These are phyloP conservation scores for Ustilago cynodontis DNA, from an alignment of 1,284 basidiomycete species.

Conservation along the genomic window DNA sequence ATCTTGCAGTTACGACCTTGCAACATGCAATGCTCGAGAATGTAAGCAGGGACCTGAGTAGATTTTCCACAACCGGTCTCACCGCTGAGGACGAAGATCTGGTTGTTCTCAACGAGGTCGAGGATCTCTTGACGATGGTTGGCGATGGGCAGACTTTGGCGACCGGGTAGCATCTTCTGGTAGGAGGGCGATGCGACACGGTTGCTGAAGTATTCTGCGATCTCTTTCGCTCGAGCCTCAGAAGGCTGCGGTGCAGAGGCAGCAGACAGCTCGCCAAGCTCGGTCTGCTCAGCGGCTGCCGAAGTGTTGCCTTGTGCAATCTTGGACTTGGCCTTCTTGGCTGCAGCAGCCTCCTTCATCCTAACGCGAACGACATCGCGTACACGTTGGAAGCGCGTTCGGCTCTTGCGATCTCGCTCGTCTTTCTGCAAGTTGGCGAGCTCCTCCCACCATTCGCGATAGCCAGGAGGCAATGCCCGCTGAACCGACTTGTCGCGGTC, in stretches of 20 bases:
- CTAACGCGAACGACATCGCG: conserved; percentile 77
- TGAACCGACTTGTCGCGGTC: conserved; percentile 67
- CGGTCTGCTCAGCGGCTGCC: conserved; percentile 35
- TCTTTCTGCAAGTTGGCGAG: conserved; percentile 78
- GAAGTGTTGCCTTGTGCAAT: conserved; percentile 4
- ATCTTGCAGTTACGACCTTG: conserved; percentile 89
- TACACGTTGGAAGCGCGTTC: conserved; percentile 73
- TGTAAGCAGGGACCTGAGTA: conserved; percentile 94
- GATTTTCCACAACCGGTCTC: conserved; percentile 99
- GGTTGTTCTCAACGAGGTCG: conserved; percentile 79
- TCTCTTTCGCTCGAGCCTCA: conserved; percentile 43
- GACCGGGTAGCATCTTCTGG: conserved; percentile 85
- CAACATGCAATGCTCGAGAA: conserved; percentile 89
- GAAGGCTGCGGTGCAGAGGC: conserved; percentile 43
- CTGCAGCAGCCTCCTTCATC: conserved; percentile 69
- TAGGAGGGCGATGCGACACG: conserved; percentile 72
- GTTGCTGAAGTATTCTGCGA: conserved; percentile 37
- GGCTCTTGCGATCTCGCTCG: conserved; percentile 78
- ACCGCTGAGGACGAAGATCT: conserved; percentile 92
- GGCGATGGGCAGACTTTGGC: conserved; percentile 88
- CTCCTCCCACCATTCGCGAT: conserved; percentile 93
- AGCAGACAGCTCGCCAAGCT: conserved; percentile 48
- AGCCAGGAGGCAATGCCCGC: conserved; percentile 79
- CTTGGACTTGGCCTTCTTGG: conserved; percentile 53
- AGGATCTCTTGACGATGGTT: conserved; percentile 83